phyloP scores from a whole-genome alignment of 139 green algal genomes.

The Micractinium sp. region DNA sequence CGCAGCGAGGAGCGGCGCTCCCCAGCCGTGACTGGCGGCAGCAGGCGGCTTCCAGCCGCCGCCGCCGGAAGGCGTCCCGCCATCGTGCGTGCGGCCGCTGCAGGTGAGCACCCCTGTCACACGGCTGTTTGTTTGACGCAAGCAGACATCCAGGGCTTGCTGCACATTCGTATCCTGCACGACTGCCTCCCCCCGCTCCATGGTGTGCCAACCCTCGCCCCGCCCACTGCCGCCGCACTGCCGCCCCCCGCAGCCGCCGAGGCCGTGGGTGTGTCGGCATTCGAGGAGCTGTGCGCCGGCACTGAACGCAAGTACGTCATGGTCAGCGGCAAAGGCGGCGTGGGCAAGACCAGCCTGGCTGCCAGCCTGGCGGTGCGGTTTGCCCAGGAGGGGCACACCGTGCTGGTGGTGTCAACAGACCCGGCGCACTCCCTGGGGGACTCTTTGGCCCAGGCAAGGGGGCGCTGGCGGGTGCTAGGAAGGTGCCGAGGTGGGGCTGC shows the following conservation, averaged over 20 bases:
- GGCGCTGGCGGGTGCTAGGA: neutral
- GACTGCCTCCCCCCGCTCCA: neutral
- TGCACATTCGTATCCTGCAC: neutral
- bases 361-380: conserved; percentile 90
- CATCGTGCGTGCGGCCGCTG: neutral
- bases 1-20: neutral
- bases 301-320: conserved; percentile 90
- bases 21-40: too few relatives aligned
- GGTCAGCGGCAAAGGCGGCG: conserved; percentile 92
- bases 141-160: too few relatives aligned
- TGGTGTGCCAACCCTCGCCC: too few relatives aligned
- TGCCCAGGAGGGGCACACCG: conserved; percentile 87
- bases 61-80: too few relatives aligned
- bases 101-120: neutral
- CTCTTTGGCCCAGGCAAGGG: conserved; percentile 90
- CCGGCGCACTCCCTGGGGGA: conserved; percentile 96
- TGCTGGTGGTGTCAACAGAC: conserved; percentile 97
- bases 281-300: conserved; percentile 72
- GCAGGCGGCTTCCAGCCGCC: too few relatives aligned
- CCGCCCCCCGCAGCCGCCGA: neutral
- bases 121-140: too few relatives aligned
- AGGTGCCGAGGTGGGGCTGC: too few relatives aligned
- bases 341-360: conserved; percentile 96
- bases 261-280: conserved; percentile 22
- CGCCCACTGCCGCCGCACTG: too few relatives aligned